Percentiles rank a stretch among this genome's conserved stretches.
Conservation (phyloP, 179 eudicot species). For the Corrigiola litoralis region DNA sequence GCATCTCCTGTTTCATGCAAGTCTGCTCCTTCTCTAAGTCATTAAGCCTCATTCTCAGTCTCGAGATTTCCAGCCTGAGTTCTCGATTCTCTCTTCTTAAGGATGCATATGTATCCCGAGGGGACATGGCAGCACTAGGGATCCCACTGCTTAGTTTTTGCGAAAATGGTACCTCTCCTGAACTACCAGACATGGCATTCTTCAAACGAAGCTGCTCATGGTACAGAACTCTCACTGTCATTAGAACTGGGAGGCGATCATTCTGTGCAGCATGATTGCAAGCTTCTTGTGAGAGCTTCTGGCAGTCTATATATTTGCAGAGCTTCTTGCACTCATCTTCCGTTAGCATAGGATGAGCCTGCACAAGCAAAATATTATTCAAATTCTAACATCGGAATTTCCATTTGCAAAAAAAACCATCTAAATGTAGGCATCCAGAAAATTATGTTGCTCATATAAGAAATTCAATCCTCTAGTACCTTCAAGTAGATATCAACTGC, state of each 20-base stretch:
- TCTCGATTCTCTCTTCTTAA: slow-evolving; percentile 72
- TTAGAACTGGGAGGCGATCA: slow-evolving; percentile 60
- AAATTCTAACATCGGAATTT: too few species aligned
- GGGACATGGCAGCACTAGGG: slow-evolving; percentile 69
- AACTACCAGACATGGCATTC: slow-evolving; percentile 48
- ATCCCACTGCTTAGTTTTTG: slow-evolving; percentile 60
- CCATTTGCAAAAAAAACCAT: background rate
- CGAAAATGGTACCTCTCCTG: slow-evolving; percentile 43
- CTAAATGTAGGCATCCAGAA: background rate
- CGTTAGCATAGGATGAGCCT: slow-evolving; percentile 56
- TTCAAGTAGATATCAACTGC: slow-evolving; percentile 62
- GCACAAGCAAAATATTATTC: background rate
- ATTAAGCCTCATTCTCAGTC: slow-evolving; percentile 69
- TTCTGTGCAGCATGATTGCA: slow-evolving; percentile 71
- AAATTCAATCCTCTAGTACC: slow-evolving; percentile 29
- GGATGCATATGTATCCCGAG: slow-evolving; percentile 70
- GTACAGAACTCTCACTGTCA: slow-evolving; percentile 57
- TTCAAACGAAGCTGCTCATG: slow-evolving; percentile 54
- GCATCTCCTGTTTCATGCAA: slow-evolving; percentile 57
- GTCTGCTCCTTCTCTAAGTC: slow-evolving; percentile 71
- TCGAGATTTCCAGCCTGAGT: slow-evolving; percentile 65
- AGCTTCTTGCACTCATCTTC: slow-evolving; percentile 50
- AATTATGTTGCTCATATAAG: background rate
- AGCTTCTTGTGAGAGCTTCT: slow-evolving; percentile 69
- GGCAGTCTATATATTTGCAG: slow-evolving; percentile 58